These are phyloP conservation scores for Globisporangium splendens DNA, from an alignment of 352 stramenopile genomes.

Conservation along the genomic window DNA sequence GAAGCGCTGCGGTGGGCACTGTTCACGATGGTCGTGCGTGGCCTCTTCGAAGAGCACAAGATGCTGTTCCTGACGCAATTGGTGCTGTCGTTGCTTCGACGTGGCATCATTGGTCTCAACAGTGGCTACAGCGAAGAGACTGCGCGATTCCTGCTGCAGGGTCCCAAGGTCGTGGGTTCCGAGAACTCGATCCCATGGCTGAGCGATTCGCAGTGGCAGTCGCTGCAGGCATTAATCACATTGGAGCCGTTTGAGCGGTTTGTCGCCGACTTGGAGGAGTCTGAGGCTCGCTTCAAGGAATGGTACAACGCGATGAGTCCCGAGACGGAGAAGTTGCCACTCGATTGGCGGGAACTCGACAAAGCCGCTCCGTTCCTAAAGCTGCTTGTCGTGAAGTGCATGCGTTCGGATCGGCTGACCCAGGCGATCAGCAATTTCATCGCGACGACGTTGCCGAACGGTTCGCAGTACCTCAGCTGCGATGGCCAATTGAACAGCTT, in stretches of 20 bases:
- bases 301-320: constrained; percentile 88
- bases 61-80: constrained; percentile 89
- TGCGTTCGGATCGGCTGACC: constrained; percentile 93
- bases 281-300: constrained; percentile 86
- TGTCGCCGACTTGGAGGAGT: constrained; percentile 85
- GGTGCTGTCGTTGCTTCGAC: constrained; percentile 77
- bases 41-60: constrained; percentile 92
- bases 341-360: constrained; percentile 92
- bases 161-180: constrained; percentile 49
- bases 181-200: constrained; percentile 87
- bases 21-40: constrained; percentile 87
- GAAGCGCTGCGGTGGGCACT: constrained; percentile 83
- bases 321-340: constrained; percentile 87
- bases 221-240: constrained; percentile 66
- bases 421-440: constrained; percentile 95
- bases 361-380: constrained; percentile 89
- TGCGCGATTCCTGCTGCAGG: constrained; percentile 77
- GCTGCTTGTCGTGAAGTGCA: constrained; percentile 92
- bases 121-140: constrained; percentile 77
- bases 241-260: constrained; percentile 87
- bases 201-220: constrained; percentile 81
- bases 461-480: constrained; percentile 77
- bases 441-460: constrained; percentile 61
- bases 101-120: constrained; percentile 45
- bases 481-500: constrained; percentile 93